These are phyloP conservation scores for Silene uniflora DNA, from an alignment of 148 eudicot genomes.

Conservation along the genomic window DNA sequence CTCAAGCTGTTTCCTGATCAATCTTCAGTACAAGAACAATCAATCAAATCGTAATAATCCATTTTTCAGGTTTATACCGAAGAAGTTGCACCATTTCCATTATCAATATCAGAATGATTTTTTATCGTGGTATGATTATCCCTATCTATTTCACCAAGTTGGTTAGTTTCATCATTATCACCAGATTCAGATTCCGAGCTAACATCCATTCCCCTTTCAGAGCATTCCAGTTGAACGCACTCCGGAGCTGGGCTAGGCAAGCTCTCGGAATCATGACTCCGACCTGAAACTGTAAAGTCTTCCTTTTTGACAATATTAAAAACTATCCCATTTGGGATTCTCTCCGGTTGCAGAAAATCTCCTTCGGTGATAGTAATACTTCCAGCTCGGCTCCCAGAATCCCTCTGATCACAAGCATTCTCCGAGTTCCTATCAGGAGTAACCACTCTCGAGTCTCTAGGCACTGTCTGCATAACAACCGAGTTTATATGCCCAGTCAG, in stretches of 20 bases:
- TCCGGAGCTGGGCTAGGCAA: conserved; percentile 48
- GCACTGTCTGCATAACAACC: conserved; percentile 27
- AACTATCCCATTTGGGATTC: conserved; percentile 60
- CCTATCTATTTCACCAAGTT: conserved; percentile 12
- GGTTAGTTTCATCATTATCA: conserved; percentile 32
- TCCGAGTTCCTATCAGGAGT: conserved; percentile 55
- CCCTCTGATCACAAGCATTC: conserved; percentile 40
- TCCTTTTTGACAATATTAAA: conserved; percentile 72
- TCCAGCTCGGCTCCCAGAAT: conserved; percentile 25
- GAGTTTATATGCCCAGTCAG: conserved; percentile 35
- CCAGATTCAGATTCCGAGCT: conserved; percentile 71
- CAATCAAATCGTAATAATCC: no score
- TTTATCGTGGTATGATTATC: background rate
- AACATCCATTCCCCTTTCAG: conserved; percentile 52
- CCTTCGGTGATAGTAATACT: conserved; percentile 72
- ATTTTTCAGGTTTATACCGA: background rate
- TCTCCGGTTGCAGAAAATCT: conserved; percentile 75
- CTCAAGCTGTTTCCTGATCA: no score
- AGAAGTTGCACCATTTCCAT: conserved; percentile 14
- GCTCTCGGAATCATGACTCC: conserved; percentile 52
- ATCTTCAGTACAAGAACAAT: no score
- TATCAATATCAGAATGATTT: conserved; percentile 7
- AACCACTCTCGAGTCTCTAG: conserved; percentile 35
- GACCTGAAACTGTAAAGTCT: conserved; percentile 46
- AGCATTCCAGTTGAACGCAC: conserved; percentile 61